A percentile compares a stretch with the other conserved stretches of the same genome.
Conservation (phyloP, 768 basidiomycete genomes). For the Psilocybe cubensis region DNA sequence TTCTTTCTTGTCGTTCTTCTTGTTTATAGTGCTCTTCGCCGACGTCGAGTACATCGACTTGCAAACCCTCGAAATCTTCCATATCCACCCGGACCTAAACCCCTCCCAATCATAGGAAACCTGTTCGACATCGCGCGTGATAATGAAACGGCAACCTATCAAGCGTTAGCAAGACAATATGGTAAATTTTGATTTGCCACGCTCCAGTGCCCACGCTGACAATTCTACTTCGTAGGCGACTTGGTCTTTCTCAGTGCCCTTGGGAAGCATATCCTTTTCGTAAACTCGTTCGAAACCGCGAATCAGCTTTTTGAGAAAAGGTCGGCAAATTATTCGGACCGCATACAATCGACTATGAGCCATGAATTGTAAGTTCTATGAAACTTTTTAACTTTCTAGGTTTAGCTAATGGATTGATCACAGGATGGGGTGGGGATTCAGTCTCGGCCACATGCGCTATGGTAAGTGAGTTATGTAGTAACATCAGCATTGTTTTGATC, state of each 20-base stretch:
- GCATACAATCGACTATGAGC: conserved; percentile 50
- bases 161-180: conserved; percentile 40
- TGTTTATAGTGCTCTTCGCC: conserved; percentile 11
- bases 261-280: conserved; percentile 43
- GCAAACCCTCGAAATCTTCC: conserved; percentile 34
- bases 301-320: conserved; percentile 61
- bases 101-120: conserved; percentile 58
- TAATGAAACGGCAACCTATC: conserved; percentile 44
- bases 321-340: conserved; percentile 59
- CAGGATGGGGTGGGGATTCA: conserved; percentile 49
- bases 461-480: conserved; percentile 20
- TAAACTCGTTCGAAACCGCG: conserved; percentile 47
- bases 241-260: conserved; percentile 56
- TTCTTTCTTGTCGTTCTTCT: conserved; percentile 11
- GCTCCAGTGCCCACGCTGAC: neutral
- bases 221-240: conserved; percentile 40
- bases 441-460: conserved; percentile 58
- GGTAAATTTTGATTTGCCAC: conserved; percentile 29
- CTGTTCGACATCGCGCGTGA: conserved; percentile 47
- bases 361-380: conserved; percentile 44
- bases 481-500: neutral
- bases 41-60: conserved; percentile 12
- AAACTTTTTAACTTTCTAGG: neutral
- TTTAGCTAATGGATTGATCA: conserved; percentile 1
- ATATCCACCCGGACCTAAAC: conserved; percentile 58